Evolutionary conservation across 345 rosid genomes (phyloP), one percentile per base, ranked within the genome.

Genomic region (Triadica sebifera): DNA sequence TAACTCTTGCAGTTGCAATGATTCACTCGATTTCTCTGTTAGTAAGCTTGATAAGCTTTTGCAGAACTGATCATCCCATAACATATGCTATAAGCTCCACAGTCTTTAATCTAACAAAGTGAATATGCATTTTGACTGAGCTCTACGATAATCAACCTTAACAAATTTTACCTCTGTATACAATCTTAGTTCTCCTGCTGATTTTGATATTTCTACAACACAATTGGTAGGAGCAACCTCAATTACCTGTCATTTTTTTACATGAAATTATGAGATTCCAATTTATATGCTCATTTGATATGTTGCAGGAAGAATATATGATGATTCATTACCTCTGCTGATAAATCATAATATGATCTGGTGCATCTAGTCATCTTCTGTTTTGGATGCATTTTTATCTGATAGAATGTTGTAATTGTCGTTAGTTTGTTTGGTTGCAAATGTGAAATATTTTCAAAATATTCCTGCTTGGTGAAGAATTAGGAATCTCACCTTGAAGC

Each of bases 161-260:
- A 17, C 17, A 64, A 46, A 62, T 65, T 39, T 11, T 84, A 89
- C 97, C 92, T 91, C 88, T 75, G 84, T 85, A 80, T 90, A 94
- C 38, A 81, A 65, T 64, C 78, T 77, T 58, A 86, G 72, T 75
- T 92, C 89, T 75, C 93, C 96, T 62, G 87, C 89, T 43, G 95
- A 84, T 85, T 91, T 92, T 63, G 98, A 86, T 84, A 92, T 85
- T 85, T 94, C 95, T 49, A 94, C 79, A 12, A 91, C 93, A 72
- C 98, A 94, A 78, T 87, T 89, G 22, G 86, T 86, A 17, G 98
- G 98, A 77, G 97, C 84, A 71, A 91, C 97, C 74, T 85, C 91
- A 3, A 89, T 89, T 73, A 92, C 97, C 93, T 87, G 82, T 56
- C 63, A 77, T 62, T 67, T 13, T n/a, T 65, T 62, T 66, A 15